phyloP scores from a whole-genome alignment of 2,329 filamentous ascomycete species.

The Penicillium frequentans region DNA sequence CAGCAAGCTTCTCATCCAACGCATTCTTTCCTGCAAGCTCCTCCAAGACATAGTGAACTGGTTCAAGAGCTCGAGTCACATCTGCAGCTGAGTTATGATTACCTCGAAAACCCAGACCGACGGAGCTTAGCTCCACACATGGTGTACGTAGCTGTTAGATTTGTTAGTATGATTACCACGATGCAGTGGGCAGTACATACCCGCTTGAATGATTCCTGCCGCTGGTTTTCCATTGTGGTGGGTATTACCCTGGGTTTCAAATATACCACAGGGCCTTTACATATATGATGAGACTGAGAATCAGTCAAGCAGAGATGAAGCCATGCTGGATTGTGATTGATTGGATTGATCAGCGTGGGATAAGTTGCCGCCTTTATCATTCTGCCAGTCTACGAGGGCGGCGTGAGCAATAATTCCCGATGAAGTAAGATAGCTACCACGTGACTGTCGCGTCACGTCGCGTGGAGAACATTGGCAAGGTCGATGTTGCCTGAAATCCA shows the following conservation, averaged over 20 bases:
- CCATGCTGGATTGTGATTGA: not conserved
- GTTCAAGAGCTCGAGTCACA: conserved; percentile 50
- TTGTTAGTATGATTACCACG: conserved; percentile 19
- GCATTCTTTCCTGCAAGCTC: conserved; percentile 41
- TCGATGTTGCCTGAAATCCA: conserved; percentile 1
- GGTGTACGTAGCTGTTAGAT: conserved; percentile 53
- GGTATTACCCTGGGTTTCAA: not conserved
- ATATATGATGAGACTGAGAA: not conserved
- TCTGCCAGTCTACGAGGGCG: conserved; percentile 27
- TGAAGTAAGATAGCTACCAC: conserved; percentile 15
- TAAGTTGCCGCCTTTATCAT: conserved; percentile 17
- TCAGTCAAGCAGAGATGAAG: not conserved
- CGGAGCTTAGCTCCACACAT: conserved; percentile 60
- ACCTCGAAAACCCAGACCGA: conserved; percentile 52
- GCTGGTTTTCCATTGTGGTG: conserved; percentile 34
- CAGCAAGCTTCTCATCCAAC: conserved; percentile 79
- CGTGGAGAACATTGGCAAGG: conserved; percentile 12
- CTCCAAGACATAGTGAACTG: conserved; percentile 40
- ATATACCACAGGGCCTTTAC: not conserved
- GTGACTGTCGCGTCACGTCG: conserved; percentile 21
- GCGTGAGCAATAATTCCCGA: conserved; percentile 12
- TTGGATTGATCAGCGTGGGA: conserved; percentile 1
- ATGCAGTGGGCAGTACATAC: conserved; percentile 23
- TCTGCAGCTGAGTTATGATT: conserved; percentile 46
- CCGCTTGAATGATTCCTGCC: conserved; percentile 44